phyloP scores from a whole-genome alignment of 257 asterid genomes.

The Plantago elongata region DNA sequence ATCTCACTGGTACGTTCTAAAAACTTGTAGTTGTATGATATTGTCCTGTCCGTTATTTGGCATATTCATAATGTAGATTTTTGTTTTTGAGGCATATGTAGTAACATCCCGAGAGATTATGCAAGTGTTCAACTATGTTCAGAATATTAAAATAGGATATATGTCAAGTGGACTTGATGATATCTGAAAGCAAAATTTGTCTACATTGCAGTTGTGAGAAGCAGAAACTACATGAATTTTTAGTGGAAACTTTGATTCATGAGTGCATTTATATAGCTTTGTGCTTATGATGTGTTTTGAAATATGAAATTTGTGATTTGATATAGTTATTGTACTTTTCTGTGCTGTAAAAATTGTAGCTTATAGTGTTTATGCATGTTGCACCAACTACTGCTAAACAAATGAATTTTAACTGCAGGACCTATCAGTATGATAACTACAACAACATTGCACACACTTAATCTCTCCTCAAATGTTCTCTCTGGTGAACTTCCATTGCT shows the following conservation, averaged over 20 bases:
- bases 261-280: background rate
- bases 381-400: background rate
- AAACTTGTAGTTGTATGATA: background rate
- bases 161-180: background rate
- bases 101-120: too few species aligned
- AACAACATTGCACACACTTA: slow-evolving; percentile 59
- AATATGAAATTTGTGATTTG: background rate
- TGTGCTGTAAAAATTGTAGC: background rate
- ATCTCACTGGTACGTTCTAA: slow-evolving; percentile 65
- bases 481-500: slow-evolving; percentile 82
- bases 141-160: background rate
- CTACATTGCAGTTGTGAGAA: background rate
- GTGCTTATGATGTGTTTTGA: background rate
- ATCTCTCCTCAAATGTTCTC: slow-evolving; percentile 74
- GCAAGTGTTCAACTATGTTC: too few species aligned
- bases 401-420: slow-evolving; percentile 42
- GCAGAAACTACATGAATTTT: background rate
- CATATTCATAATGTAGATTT: background rate
- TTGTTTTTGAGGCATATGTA: too few species aligned
- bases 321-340: background rate
- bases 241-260: background rate
- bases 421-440: slow-evolving; percentile 73
- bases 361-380: slow-evolving; percentile 4
- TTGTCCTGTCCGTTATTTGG: background rate
- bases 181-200: background rate